A percentile compares a stretch with the other conserved stretches of the same genome.
phyloP scores from a whole-genome alignment of 2,329 filamentous ascomycete genomes.

The Cladophialophora psammophila region DNA sequence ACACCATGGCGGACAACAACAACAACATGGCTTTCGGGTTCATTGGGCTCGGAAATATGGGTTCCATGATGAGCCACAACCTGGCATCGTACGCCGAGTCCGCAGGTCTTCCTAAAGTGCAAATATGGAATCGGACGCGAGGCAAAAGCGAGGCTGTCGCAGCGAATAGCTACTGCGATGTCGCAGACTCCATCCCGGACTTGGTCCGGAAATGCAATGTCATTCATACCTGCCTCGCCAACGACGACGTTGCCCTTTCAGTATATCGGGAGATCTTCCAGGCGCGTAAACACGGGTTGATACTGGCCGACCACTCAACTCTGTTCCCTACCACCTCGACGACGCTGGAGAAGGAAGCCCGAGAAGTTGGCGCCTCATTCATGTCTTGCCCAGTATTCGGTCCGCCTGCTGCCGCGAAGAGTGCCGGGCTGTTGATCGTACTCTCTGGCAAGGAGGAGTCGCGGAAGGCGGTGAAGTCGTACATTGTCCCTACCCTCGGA shows the following conservation, averaged over 20 bases:
- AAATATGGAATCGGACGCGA: constrained; percentile 21
- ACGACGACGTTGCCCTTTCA: constrained; percentile 17
- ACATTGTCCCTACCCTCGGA: constrained; percentile 22
- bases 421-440: constrained; percentile 18
- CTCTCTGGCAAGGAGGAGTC: constrained; percentile 9
- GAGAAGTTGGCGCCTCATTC: constrained; percentile 9
- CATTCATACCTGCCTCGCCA: constrained; percentile 21
- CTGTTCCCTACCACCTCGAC: constrained; percentile 21
- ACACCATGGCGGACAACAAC: constrained; percentile 2
- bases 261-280: constrained; percentile 16
- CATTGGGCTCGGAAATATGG: constrained; percentile 23
- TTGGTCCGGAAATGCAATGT: constrained; percentile 18
- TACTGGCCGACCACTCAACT: constrained; percentile 20
- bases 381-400: constrained; percentile 26
- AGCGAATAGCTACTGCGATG: constrained; percentile 15
- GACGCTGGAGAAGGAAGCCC: constrained; percentile 12
- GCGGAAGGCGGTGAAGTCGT: constrained; percentile 13
- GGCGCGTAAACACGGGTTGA: constrained; percentile 9
- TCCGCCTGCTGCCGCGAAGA: constrained; percentile 20
- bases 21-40: constrained; percentile 16
- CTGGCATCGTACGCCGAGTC: constrained; percentile 17
- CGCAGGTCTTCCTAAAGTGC: constrained; percentile 15
- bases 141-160: constrained; percentile 12
- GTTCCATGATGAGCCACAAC: constrained; percentile 19
- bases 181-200: not conserved